These are phyloP conservation scores for Castanea sativa DNA, from an alignment of 306 rosid species.

Conservation along the genomic window DNA sequence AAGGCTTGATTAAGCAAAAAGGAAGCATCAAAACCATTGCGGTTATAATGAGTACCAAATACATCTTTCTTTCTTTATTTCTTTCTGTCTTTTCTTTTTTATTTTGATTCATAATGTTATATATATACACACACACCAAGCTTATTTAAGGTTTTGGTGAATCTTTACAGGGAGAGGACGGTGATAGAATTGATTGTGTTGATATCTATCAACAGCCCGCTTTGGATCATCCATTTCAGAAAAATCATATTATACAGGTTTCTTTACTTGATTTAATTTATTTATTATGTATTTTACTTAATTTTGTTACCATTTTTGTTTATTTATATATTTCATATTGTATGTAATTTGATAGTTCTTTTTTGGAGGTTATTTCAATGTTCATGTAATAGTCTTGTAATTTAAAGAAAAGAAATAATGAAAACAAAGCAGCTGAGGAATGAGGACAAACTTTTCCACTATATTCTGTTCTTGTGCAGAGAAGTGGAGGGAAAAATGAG, in stretches of 20 bases:
- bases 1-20: background rate
- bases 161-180: constrained; percentile 14
- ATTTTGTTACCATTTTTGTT: too few relatives aligned
- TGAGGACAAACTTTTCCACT: too few relatives aligned
- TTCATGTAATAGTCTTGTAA: too few relatives aligned
- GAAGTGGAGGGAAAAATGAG: too few relatives aligned
- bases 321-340: too few relatives aligned
- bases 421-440: too few relatives aligned
- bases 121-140: too few relatives aligned
- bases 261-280: background rate
- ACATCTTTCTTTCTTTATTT: background rate
- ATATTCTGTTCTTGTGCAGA: too few relatives aligned
- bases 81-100: background rate
- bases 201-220: constrained; percentile 27
- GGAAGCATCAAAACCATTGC: background rate
- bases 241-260: constrained; percentile 22
- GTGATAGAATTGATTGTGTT: constrained; percentile 25
- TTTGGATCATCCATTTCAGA: constrained; percentile 27
- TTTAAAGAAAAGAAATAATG: too few relatives aligned
- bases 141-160: background rate
- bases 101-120: background rate
- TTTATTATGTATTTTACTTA: background rate
- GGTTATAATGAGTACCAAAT: background rate
- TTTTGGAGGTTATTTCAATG: too few relatives aligned
- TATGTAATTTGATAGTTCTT: too few relatives aligned